Evolutionary conservation across 768 basidiomycete species (phyloP), one percentile per base, ranked within the genome.

Genomic region (Termitomyces sp.): DNA sequence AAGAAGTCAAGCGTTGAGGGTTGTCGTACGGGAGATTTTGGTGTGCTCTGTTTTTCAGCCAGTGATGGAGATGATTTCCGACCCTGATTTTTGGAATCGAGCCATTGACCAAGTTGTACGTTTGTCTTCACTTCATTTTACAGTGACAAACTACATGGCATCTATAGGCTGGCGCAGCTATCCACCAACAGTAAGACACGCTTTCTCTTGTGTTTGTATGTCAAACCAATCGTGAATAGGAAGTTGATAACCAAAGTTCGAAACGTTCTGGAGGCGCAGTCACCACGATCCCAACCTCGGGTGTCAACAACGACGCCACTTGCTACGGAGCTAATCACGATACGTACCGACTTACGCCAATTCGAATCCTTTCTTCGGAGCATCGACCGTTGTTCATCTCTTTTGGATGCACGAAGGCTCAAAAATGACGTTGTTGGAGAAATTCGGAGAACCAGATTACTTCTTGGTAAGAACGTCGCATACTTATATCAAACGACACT

Each of bases 31-130:
- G 46, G 97, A 99, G 73, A 82, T 98, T 63, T 76, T 89, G 0
- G 82, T 90, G 4, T 95, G 93, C 67, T 78, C 88, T 2, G 85
- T 96, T 3, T 67, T 98, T 40, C 86, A 90, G 67, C 95, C 96
- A 13, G 71, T 96, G 54, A 86, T 96, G 79, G 93, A 98, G 49
- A 92, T 96, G 88, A 68, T 98, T 36, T 81, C 90, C 30, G 97
- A 99, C 70, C 93, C 95, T 5, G 97, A 99, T 71, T 97, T 97
- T 63, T 98, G 95, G 95, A 99, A 99, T 74, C 80, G 85, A 57
- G 83, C 85, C 37, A 91, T 98, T 50, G 95, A 98, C 71, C 88
- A 95, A 74, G 84, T 92, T 75, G 95, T 94, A 69, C 73, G 92
- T 77, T 10, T 32, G 43, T 34, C 26, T 18, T 40, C 12, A 26